phyloP scores from a whole-genome alignment of 768 basidiomycete genomes.

The Crassisporium funariophilum region DNA sequence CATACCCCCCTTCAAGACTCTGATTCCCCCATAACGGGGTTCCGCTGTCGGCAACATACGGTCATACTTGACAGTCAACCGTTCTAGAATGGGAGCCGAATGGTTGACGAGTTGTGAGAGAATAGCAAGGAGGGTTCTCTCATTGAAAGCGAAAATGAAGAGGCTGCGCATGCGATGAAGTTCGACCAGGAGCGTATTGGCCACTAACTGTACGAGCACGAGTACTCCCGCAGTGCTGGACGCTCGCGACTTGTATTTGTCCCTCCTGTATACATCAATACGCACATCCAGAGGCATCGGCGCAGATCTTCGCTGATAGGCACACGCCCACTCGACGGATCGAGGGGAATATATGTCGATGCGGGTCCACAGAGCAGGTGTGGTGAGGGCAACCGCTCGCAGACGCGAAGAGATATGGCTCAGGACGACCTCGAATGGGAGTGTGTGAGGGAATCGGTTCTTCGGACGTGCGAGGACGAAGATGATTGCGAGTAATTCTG shows the following conservation, averaged over 20 bases:
- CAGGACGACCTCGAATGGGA: constrained; percentile 38
- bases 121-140: constrained; percentile 24
- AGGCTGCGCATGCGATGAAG: constrained; percentile 29
- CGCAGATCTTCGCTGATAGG: constrained; percentile 33
- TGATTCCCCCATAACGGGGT: background rate
- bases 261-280: constrained; percentile 32
- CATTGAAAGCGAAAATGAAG: constrained; percentile 25
- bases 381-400: constrained; percentile 38
- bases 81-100: constrained; percentile 27
- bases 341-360: constrained; percentile 32
- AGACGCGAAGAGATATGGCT: constrained; percentile 46
- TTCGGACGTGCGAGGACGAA: constrained; percentile 25
- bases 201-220: background rate
- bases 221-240: background rate
- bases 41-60: background rate
- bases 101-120: constrained; percentile 20
- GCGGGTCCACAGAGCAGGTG: constrained; percentile 41
- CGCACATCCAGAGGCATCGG: constrained; percentile 28
- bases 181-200: constrained; percentile 12
- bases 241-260: constrained; percentile 12
- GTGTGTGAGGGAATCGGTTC: constrained; percentile 19
- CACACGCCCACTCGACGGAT: constrained; percentile 23
- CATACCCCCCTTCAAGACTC: constrained; percentile 21
- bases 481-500: constrained; percentile 33
- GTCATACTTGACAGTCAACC: constrained; percentile 22